Percentiles rank a stretch among this genome's conserved stretches.
Conservation (phyloP, 2,329 filamentous ascomycete genomes). For the Aspergillus arachidicola region DNA sequence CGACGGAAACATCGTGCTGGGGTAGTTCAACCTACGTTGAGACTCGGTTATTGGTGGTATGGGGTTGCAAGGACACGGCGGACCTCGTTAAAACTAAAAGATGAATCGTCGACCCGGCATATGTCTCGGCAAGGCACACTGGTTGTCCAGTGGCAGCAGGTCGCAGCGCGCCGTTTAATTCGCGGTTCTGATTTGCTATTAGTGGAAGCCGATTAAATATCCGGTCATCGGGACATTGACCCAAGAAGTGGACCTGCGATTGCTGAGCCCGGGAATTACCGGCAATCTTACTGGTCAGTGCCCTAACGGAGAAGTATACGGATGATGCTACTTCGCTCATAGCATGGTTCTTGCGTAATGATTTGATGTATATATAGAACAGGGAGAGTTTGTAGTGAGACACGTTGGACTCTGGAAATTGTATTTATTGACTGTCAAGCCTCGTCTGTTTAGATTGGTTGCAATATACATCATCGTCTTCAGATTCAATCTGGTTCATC, state of each 20-base stretch:
- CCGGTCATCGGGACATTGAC: constrained; percentile 8
- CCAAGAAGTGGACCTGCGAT: constrained; percentile 11
- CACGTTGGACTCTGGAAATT: background rate
- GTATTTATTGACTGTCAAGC: background rate
- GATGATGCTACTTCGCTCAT: background rate
- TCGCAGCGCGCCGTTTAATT: background rate
- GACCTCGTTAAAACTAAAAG: background rate
- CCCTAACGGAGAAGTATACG: background rate
- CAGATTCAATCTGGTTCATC: background rate
- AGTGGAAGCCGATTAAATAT: constrained; percentile 5
- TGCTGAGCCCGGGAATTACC: constrained; percentile 17
- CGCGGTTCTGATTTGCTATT: background rate
- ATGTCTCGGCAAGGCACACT: background rate
- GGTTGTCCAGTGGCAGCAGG: too few relatives aligned
- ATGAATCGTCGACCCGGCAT: background rate
- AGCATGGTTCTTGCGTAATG: background rate
- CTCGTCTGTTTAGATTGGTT: background rate
- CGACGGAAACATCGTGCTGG: background rate
- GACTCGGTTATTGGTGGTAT: background rate
- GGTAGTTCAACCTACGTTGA: background rate
- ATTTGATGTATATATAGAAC: background rate
- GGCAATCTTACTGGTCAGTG: background rate
- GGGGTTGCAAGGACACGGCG: background rate
- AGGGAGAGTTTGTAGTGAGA: background rate
- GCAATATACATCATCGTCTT: background rate